A percentile compares a stretch with the other conserved stretches of the same genome.
Conservation (phyloP, 176 grass and related monocot species). For the Eragrostis nindensis region DNA sequence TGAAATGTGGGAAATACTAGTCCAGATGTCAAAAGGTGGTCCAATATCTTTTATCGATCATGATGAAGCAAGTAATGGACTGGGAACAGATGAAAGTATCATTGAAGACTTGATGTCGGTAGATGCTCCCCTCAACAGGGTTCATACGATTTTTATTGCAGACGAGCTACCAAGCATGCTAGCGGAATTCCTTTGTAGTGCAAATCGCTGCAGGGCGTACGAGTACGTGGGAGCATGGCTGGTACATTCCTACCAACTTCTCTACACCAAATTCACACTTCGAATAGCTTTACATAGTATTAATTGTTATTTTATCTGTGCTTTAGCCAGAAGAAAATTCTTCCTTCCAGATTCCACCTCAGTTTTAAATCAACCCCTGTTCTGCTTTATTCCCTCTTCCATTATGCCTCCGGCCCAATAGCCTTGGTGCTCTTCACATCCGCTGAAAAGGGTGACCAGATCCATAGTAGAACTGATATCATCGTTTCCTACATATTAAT, state of each 20-base stretch:
- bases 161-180: neutral
- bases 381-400: neutral
- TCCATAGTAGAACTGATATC: neutral
- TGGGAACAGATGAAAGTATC: too few species aligned
- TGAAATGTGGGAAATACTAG: too few species aligned
- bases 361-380: too few species aligned
- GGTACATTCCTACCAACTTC: neutral
- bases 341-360: too few species aligned
- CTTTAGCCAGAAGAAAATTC: too few species aligned
- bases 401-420: neutral
- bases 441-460: neutral
- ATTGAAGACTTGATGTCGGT: too few species aligned
- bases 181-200: fast-evolving
- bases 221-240: neutral
- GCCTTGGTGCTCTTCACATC: neutral
- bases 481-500: neutral
- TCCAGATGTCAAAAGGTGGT: too few species aligned
- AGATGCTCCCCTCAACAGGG: too few species aligned
- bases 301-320: too few species aligned
- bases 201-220: neutral
- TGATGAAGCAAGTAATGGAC: too few species aligned
- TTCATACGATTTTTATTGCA: fast-evolving
- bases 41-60: too few species aligned
- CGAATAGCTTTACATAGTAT: too few species aligned
- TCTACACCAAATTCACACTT: neutral